These are phyloP conservation scores for Kurtzmaniella quercitrusa DNA, from an alignment of 1,139 yeast species.

Conservation along the genomic window DNA sequence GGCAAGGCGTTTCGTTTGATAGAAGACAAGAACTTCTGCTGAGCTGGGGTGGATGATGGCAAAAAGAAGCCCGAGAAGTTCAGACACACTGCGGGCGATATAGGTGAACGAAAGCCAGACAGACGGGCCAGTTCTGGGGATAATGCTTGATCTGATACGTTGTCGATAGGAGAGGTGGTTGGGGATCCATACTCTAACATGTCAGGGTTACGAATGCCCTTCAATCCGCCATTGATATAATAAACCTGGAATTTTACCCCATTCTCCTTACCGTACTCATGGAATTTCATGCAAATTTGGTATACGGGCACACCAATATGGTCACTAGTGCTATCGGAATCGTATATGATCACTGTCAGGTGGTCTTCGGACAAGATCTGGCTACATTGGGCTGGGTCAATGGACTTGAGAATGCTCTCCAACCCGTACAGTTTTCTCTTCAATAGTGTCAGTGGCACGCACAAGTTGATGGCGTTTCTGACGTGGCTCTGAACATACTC, in stretches of 20 bases:
- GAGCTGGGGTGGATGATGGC: conserved; percentile 31
- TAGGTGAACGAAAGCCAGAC: conserved; percentile 10
- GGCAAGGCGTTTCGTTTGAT: conserved; percentile 25
- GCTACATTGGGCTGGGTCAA: conserved; percentile 13
- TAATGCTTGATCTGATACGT: background rate
- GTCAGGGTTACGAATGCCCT: background rate
- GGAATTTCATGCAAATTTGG: conserved; percentile 41
- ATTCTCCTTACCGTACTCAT: conserved; percentile 16
- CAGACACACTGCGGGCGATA: conserved; percentile 12
- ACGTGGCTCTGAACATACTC: conserved; percentile 26
- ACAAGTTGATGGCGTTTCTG: conserved; percentile 27
- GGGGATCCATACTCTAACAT: background rate
- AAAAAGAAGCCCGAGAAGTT: conserved; percentile 28
- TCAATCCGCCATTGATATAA: conserved; percentile 33
- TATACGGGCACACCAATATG: conserved; percentile 33
- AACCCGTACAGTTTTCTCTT: conserved; percentile 32
- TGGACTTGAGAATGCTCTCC: conserved; percentile 25
- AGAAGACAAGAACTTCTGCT: conserved; percentile 27
- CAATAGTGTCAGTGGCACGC: conserved; percentile 39
- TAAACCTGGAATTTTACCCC: conserved; percentile 21
- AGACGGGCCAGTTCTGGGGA: conserved; percentile 3
- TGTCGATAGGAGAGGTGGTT: background rate
- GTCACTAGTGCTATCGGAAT: conserved; percentile 24
- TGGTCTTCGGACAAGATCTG: conserved; percentile 16
- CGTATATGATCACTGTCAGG: conserved; percentile 47